A percentile compares a stretch with the other conserved stretches of the same genome.
Conservation (phyloP, 106 monocot genomes). For the Alisma plantagoaquatica region DNA sequence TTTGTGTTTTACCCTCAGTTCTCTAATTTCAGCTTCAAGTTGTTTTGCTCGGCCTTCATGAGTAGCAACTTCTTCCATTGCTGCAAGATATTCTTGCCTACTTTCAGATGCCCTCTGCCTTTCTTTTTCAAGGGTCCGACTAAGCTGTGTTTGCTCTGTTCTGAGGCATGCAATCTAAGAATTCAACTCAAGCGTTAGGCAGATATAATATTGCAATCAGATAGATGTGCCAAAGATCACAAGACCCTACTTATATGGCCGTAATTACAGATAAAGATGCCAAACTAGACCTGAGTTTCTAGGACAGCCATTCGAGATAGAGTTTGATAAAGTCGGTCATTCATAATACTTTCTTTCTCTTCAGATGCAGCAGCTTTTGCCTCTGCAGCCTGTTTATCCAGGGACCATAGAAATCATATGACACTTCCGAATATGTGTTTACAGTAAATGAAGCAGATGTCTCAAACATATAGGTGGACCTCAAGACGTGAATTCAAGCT, state of each 20-base stretch:
- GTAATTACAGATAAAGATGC: too few relatives aligned
- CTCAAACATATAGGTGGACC: conserved; percentile 34
- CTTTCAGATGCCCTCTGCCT: conserved; percentile 92
- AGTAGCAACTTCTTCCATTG: conserved; percentile 91
- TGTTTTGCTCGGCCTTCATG: conserved; percentile 91
- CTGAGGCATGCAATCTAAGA: conserved; percentile 80
- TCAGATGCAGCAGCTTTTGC: conserved; percentile 93
- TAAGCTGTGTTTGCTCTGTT: conserved; percentile 90
- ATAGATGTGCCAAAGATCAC: too few relatives aligned
- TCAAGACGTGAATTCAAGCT: conserved; percentile 76
- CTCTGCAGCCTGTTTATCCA: conserved; percentile 71
- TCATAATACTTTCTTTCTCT: conserved; percentile 70
- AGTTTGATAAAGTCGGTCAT: conserved; percentile 75
- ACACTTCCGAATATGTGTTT: too few relatives aligned
- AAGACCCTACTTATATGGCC: too few relatives aligned
- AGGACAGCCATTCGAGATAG: conserved; percentile 75
- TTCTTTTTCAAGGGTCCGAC: conserved; percentile 84
- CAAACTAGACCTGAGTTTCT: conserved; percentile 89
- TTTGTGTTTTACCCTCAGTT: conserved; percentile 68
- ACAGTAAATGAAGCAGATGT: too few relatives aligned
- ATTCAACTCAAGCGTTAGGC: too few relatives aligned
- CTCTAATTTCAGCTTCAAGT: conserved; percentile 85
- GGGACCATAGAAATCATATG: too few relatives aligned
- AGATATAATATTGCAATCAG: too few relatives aligned
- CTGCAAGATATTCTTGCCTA: conserved; percentile 85